These are phyloP conservation scores for Solanum ossicruentum DNA, from an alignment of 257 asterid genomes.

Conservation along the genomic window DNA sequence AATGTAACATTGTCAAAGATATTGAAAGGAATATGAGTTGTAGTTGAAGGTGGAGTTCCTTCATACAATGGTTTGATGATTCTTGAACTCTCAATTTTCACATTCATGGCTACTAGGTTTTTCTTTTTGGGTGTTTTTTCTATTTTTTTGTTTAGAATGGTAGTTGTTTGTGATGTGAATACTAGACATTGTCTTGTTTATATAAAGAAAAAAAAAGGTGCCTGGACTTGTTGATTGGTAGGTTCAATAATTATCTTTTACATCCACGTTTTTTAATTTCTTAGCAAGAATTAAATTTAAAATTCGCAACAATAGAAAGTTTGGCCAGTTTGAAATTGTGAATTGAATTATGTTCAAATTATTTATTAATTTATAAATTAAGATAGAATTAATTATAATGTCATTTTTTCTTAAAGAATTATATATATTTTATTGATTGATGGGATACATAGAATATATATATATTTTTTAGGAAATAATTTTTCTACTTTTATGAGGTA, in stretches of 20 bases:
- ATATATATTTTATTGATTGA: too few relatives aligned
- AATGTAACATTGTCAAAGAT: constrained; percentile 61
- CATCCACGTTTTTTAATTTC: background rate
- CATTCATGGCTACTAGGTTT: constrained; percentile 18
- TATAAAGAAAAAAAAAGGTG: background rate
- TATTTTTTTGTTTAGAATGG: background rate
- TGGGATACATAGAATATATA: too few relatives aligned
- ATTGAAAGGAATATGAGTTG: constrained; percentile 27
- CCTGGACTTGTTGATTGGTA: too few relatives aligned
- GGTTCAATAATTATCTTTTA: too few relatives aligned
- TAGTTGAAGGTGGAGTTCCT: constrained; percentile 29
- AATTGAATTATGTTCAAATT: too few relatives aligned
- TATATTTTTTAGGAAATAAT: too few relatives aligned
- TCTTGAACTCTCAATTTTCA: constrained; percentile 44
- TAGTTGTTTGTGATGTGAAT: background rate
- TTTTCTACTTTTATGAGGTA: too few relatives aligned
- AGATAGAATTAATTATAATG: too few relatives aligned
- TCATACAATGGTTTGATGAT: constrained; percentile 50
- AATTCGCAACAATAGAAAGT: background rate
- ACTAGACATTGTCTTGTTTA: background rate
- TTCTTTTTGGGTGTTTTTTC: background rate
- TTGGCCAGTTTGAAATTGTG: background rate
- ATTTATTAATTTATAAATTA: too few relatives aligned
- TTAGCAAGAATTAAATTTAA: too few relatives aligned
- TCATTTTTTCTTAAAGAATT: too few relatives aligned